Base-by-base conservation (phyloP, 192 early-diverging fungal species). In the Linnemannia elongata region DNA sequence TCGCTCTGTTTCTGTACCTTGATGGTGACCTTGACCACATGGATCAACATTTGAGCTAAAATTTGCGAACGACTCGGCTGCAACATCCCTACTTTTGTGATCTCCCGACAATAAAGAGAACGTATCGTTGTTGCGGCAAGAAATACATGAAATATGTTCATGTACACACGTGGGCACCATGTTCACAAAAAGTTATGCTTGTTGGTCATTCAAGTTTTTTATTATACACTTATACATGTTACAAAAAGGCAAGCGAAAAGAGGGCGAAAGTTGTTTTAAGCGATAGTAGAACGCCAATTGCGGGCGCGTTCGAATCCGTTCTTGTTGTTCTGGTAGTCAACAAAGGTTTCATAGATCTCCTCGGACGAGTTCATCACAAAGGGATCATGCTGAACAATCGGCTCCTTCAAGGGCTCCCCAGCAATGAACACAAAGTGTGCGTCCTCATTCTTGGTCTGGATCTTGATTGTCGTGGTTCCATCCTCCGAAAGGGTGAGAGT, bases 261-360 rank as follows among this genome's bases (percentile, higher is more conserved):
- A 60, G 30, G 15, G 68, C 18, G 33, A 55, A 41, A 12, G 12
- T 3, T 66, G 27, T 66, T 13, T 13, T 66, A 66, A 12, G 88
- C 71, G 27, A 80, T 44, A 18, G 54, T 79, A 8, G 89, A 88
- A 1, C 74, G 75, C 90, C 90, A 95, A 77, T 89, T 82, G 41
- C 73, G 74, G 33, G 93, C 93, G 15, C 90, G 87, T 85, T 95
- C 94, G 87, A 95, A 95, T 0, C 95, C 95, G 80, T 95, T 95
- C 78, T 87, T 78, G 52, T 91, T 92, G 17, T 72, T 54, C 73
- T 95, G 81, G 81, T 93, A 96, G 76, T 96, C 95, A 17, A 60
- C 78, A 72, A 95, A 90, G 4, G 91, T 89, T 24, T 92, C 81
- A 80, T 72, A 80, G 70, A 95, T 92, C 77, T 95, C 94, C 30